phyloP scores from a whole-genome alignment of 2,329 filamentous ascomycete species.

The Colletotrichum sp. region DNA sequence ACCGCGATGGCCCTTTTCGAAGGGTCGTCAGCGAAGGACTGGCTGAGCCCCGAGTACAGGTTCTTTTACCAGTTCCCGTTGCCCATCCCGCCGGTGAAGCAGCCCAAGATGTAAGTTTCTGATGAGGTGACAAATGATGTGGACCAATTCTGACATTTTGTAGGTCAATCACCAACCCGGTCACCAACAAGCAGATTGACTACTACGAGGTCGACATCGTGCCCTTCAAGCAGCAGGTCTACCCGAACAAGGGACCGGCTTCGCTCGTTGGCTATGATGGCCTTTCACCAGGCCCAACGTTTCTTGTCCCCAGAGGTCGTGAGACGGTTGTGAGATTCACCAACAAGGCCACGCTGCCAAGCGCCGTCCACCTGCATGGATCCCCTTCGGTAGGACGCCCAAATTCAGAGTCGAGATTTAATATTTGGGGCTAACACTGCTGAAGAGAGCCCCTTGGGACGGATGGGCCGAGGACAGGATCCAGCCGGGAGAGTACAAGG shows the following conservation, averaged over 20 bases:
- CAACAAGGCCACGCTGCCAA: constrained; percentile 50
- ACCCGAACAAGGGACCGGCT: constrained; percentile 35
- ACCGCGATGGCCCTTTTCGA: constrained; percentile 5
- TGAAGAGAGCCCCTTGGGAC: constrained; percentile 27
- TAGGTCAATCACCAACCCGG: constrained; percentile 22
- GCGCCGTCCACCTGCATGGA: constrained; percentile 60
- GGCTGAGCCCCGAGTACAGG: constrained; percentile 36
- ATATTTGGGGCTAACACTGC: too few relatives aligned
- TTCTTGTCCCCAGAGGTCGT: constrained; percentile 51
- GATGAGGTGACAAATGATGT: fast-evolving
- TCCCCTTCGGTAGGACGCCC: constrained; percentile 40
- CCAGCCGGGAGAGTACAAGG: constrained; percentile 58
- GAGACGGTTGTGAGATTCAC: constrained; percentile 60
- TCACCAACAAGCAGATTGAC: constrained; percentile 30
- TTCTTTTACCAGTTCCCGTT: constrained; percentile 44
- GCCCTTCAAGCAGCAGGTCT: constrained; percentile 33
- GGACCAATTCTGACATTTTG: too few relatives aligned
- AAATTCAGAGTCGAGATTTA: too few relatives aligned
- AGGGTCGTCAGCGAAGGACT: constrained; percentile 12
- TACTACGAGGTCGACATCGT: constrained; percentile 34
- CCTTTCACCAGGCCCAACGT: constrained; percentile 57
- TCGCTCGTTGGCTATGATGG: constrained; percentile 58
- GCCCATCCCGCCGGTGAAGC: constrained; percentile 48
- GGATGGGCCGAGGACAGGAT: constrained; percentile 62
- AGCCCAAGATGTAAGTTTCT: constrained; percentile 40